Percentiles rank a stretch among this genome's conserved stretches.
phyloP scores from a whole-genome alignment of 371 early-diverging fungal genomes.

The Mortierella sp. region DNA sequence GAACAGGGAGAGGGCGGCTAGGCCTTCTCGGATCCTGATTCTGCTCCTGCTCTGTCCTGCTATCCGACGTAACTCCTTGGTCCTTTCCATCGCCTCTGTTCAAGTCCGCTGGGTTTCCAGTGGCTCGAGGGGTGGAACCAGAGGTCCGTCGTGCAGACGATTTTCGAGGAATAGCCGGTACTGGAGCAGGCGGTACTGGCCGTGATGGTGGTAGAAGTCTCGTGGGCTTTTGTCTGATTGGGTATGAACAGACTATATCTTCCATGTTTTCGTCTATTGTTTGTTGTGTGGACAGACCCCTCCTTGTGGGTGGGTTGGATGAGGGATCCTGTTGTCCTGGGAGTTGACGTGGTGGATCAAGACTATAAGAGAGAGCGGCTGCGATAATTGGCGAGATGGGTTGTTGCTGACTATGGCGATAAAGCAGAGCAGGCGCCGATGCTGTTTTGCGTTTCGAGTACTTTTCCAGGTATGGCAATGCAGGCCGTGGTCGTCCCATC shows the following conservation, averaged over 20 bases:
- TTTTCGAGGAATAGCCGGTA: slow-evolving; percentile 10
- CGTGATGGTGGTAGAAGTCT: slow-evolving; percentile 4
- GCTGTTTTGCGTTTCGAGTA: slow-evolving; percentile 47
- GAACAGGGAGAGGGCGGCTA: background rate
- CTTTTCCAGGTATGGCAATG: slow-evolving; percentile 49
- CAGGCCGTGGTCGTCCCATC: slow-evolving; percentile 10
- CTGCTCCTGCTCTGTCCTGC: background rate
- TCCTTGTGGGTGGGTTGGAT: background rate
- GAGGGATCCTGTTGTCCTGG: background rate
- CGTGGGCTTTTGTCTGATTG: slow-evolving; percentile 2
- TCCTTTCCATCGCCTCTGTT: background rate
- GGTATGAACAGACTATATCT: slow-evolving; percentile 6
- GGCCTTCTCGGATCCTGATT: slow-evolving; percentile 20
- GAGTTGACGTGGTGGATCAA: background rate
- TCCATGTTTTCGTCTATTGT: background rate
- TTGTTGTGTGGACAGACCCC: background rate
- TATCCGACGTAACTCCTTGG: background rate
- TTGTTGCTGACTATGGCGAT: slow-evolving; percentile 3
- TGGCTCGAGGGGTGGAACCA: background rate
- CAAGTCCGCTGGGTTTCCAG: background rate
- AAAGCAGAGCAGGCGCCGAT: slow-evolving; percentile 20
- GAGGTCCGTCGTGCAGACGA: slow-evolving; percentile 7
- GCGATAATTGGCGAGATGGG: slow-evolving; percentile 15
- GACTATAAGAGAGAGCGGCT: slow-evolving; percentile 4
- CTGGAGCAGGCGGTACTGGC: slow-evolving; percentile 3